Evolutionary conservation across 106 monocot genomes (phyloP).

Genomic region (Platanthera guangdongensis): DNA sequence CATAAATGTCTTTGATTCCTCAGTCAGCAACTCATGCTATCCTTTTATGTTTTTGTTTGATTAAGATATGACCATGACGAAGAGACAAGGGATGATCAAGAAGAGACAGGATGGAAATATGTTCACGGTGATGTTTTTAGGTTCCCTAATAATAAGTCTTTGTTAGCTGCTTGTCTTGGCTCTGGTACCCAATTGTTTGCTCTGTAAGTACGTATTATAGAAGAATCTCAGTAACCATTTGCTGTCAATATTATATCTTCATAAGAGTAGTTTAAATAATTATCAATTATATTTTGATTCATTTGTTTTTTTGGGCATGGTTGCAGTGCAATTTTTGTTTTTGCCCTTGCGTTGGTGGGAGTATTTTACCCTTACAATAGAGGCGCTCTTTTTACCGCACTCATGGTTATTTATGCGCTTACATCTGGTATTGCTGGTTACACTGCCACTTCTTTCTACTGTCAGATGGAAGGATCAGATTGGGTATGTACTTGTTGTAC

Average conservation of each 20-base stretch:
- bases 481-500: constrained; percentile 29
- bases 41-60: constrained; percentile 5
- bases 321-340: constrained; percentile 55
- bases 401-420: constrained; percentile 74
- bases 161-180: constrained; percentile 67
- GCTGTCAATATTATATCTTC: neutral
- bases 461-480: constrained; percentile 61
- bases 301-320: neutral
- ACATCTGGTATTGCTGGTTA: constrained; percentile 74
- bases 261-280: neutral
- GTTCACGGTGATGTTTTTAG: constrained; percentile 80
- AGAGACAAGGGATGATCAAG: constrained; percentile 68
- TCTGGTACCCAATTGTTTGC: constrained; percentile 77
- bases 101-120: constrained; percentile 83
- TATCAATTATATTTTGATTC: neutral
- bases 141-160: constrained; percentile 60
- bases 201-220: constrained; percentile 29
- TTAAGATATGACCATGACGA: constrained; percentile 72
- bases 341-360: constrained; percentile 57
- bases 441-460: constrained; percentile 65
- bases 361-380: constrained; percentile 79
- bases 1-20: neutral
- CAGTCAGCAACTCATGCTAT: neutral
- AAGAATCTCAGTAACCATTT: neutral
- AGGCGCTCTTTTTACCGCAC: constrained; percentile 69